Evolutionary conservation across 2,329 filamentous ascomycete species (phyloP), one percentile per base, ranked within the genome.

Genomic region (Talaromyces rugulosus): DNA sequence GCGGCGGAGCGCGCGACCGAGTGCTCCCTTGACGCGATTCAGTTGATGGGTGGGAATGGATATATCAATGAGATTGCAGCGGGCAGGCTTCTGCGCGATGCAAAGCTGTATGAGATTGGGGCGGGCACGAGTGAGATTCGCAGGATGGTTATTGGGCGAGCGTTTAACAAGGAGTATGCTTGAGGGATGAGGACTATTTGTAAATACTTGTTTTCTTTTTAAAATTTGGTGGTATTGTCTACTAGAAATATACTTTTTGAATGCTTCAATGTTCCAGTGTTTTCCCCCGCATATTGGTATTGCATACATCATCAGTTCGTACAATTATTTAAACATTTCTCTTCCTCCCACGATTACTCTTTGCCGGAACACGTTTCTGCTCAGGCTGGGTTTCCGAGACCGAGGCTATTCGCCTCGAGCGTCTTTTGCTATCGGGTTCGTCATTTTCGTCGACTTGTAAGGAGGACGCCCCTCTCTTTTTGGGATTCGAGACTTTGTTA

Each of bases 11-110:
- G 72, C 64, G 34, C 68, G 68, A 62, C 61, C 8, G 61, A 2
- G 66, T 68, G 5, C 70, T 57, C 68, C 18, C 87, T 88, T 12
- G 85, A 80, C 74, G 94, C 90, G 69, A 91, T 98, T 63, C 95
- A 99, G 77, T 83, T 96, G 63, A 85, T 99, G 71, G 95, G 95
- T 18, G 95, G 94, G 0, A 98, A 94, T 86, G 94, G 94, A 3
- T 98, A 98, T 72, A 87, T 96, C 68, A 96, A 97, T 75, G 95
- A 99, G 78, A 92, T 98, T 80, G 89, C 92, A 0, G 93, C 92
- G 0, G 96, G 93, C 27, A 83, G 94, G 66, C 83, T 98, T 67
- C 77, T 98, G 68, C 80, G 95, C 71, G 87, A 89, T 77, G 87
- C 87, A 4, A 89, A 89, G 73, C 76, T 99, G 63, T 99, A 99